A percentile compares a stretch with the other conserved stretches of the same genome.
phyloP scores from a whole-genome alignment of 768 basidiomycete genomes.

The Phlegmacium glaucopus region DNA sequence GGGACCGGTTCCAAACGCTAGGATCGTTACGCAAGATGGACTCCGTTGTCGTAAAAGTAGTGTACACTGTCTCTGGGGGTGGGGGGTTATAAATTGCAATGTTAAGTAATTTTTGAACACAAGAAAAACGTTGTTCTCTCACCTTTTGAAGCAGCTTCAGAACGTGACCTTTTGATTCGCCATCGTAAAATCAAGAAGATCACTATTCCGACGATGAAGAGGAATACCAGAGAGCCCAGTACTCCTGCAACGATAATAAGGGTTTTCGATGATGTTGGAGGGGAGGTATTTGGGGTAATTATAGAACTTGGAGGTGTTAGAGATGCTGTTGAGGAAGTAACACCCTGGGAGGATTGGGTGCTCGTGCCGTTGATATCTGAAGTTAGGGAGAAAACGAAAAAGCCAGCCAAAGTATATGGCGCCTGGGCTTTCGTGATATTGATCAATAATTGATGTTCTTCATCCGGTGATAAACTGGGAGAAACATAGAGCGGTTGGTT shows the following conservation, averaged over 20 bases:
- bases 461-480: constrained; percentile 15
- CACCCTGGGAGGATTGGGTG: constrained; percentile 1
- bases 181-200: too few relatives aligned
- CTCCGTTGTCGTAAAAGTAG: constrained; percentile 32
- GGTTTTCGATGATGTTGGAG: too few relatives aligned
- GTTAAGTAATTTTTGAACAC: background rate
- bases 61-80: constrained; percentile 29
- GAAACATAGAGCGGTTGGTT: constrained; percentile 43
- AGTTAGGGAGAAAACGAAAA: constrained; percentile 32
- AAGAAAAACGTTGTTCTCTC: background rate
- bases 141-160: too few relatives aligned
- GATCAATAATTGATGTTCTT: constrained; percentile 36
- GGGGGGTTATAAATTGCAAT: background rate
- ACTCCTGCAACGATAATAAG: too few relatives aligned
- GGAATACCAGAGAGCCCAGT: too few relatives aligned
- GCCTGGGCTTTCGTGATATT: constrained; percentile 30
- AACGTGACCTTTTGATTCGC: too few relatives aligned
- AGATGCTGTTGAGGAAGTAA: constrained; percentile 7
- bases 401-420: constrained; percentile 39
- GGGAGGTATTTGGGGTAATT: too few relatives aligned
- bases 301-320: too few relatives aligned
- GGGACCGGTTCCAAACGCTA: constrained; percentile 22
- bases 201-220: too few relatives aligned
- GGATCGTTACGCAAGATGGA: constrained; percentile 30
- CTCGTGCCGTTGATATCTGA: constrained; percentile 10